phyloP scores from a whole-genome alignment of 148 eudicot genomes.

The Diospyros lotus region DNA sequence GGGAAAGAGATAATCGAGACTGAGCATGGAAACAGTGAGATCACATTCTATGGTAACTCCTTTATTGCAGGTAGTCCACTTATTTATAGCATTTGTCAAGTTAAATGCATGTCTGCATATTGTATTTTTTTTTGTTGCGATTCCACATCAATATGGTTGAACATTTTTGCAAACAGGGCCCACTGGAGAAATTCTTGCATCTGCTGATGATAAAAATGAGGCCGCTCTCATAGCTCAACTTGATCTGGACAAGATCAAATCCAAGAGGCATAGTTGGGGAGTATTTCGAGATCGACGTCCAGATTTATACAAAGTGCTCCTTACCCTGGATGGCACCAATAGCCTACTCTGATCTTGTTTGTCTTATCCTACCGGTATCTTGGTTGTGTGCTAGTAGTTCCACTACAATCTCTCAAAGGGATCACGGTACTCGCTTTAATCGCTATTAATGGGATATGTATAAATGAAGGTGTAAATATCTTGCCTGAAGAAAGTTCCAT shows the following conservation, averaged over 20 bases:
- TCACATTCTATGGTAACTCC: slow-evolving; percentile 89
- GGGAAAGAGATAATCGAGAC: slow-evolving; percentile 75
- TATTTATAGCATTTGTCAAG: neutral
- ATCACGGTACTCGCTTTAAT: too few relatives aligned
- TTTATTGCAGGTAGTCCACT: slow-evolving; percentile 6
- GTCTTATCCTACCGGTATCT: too few relatives aligned
- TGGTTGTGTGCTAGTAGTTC: too few relatives aligned
- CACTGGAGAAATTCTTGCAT: slow-evolving; percentile 70
- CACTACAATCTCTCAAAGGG: too few relatives aligned
- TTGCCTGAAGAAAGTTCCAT: too few relatives aligned
- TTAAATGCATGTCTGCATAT: neutral
- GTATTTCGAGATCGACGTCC: slow-evolving; percentile 43
- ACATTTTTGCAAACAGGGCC: slow-evolving; percentile 42
- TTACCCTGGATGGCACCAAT: too few relatives aligned
- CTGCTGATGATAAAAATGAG: slow-evolving; percentile 74
- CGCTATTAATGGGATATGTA: too few relatives aligned
- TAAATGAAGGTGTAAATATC: too few relatives aligned
- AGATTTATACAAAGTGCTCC: too few relatives aligned
- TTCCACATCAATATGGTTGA: neutral
- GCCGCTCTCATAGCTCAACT: slow-evolving; percentile 63
- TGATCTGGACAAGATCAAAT: slow-evolving; percentile 66
- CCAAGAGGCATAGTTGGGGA: slow-evolving; percentile 80
- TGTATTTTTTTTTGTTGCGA: too few relatives aligned
- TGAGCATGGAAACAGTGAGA: slow-evolving; percentile 84
- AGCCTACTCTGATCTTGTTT: too few relatives aligned